A percentile compares a stretch with the other conserved stretches of the same genome.
phyloP scores from a whole-genome alignment of 306 rosid species.

The Astragalus glycyphyllos region DNA sequence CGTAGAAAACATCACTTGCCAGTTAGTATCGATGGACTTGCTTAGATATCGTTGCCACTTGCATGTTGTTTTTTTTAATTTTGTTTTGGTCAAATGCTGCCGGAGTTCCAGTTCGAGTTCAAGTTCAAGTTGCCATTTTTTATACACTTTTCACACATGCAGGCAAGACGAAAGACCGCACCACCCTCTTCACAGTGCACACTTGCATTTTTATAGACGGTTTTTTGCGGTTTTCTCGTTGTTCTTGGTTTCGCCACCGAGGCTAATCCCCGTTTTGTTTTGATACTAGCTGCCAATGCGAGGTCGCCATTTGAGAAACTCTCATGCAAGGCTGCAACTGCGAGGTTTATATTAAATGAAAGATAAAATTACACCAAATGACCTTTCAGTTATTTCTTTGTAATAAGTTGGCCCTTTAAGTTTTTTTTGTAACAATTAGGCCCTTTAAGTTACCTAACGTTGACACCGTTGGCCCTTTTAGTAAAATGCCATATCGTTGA shows the following conservation, averaged over 20 bases:
- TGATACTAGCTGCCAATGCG: constrained; percentile 4
- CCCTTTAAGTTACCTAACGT: too few species aligned
- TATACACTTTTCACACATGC: constrained; percentile 40
- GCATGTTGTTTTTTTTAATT: neutral
- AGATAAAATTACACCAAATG: too few species aligned
- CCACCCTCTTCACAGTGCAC: neutral
- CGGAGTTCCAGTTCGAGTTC: constrained; percentile 28
- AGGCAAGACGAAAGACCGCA: neutral
- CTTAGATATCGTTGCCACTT: constrained; percentile 22
- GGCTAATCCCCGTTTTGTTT: neutral
- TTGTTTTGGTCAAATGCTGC: neutral
- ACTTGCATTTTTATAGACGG: neutral
- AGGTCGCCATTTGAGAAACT: constrained; percentile 9
- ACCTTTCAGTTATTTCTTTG: too few species aligned
- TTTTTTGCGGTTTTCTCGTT: constrained; percentile 34
- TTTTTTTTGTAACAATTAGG: too few species aligned
- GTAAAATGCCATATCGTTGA: too few species aligned
- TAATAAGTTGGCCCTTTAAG: too few species aligned
- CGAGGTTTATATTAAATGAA: neutral
- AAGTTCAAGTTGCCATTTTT: constrained; percentile 35
- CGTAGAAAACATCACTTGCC: too few species aligned
- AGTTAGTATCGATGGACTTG: neutral
- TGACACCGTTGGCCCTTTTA: too few species aligned
- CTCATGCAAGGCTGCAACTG: neutral
- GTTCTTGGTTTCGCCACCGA: constrained; percentile 34